Conservation (phyloP, 306 rosid species). For the Arachis stenosperma region DNA sequence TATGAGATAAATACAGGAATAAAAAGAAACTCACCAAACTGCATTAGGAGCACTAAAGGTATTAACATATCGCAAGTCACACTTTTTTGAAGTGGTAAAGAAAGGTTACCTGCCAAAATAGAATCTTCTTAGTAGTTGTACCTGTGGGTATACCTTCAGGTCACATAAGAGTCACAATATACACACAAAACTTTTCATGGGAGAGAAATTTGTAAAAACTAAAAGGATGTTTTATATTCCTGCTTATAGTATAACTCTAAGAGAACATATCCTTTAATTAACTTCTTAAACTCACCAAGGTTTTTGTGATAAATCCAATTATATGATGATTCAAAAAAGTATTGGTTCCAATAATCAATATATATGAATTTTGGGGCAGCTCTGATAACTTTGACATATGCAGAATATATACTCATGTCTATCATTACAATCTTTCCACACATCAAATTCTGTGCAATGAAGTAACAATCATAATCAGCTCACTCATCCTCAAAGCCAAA, state of each 20-base stretch:
- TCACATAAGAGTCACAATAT: conserved; percentile 71
- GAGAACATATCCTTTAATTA: neutral
- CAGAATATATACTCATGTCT: conserved; percentile 90
- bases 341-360: conserved; percentile 61
- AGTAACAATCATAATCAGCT: conserved; percentile 15
- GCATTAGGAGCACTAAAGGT: no score
- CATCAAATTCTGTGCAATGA: conserved; percentile 66
- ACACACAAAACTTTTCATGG: no score
- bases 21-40: neutral
- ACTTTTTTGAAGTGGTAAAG: neutral
- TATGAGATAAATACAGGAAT: conserved; percentile 11
- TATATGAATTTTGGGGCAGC: conserved; percentile 80
- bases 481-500: neutral
- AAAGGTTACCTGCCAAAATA: conserved; percentile 53
- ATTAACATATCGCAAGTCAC: no score
- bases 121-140: conserved; percentile 66
- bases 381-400: conserved; percentile 81
- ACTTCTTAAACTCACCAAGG: conserved; percentile 57
- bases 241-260: neutral
- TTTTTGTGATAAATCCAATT: conserved; percentile 73
- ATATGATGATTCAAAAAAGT: conserved; percentile 86
- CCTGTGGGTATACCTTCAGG: conserved; percentile 89
- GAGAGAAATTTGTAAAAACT: no score
- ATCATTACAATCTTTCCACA: conserved; percentile 84
- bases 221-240: neutral